Base-by-base conservation (phyloP, 768 basidiomycete genomes). In the Leccinum subtestaceum region DNA sequence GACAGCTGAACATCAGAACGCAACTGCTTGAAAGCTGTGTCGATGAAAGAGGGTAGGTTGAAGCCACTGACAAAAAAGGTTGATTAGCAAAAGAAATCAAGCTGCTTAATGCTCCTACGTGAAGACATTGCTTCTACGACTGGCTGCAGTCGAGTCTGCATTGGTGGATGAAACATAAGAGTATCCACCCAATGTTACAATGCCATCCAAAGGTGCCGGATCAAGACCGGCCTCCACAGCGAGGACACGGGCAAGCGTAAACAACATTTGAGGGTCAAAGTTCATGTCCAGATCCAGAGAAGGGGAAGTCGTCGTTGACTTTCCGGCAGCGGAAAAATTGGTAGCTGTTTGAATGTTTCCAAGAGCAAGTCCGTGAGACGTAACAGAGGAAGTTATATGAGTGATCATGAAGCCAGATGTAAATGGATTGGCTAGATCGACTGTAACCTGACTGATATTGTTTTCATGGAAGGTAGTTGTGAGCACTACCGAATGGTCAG, bases 101-200 rank as follows among this genome's bases (percentile, higher is more conserved):
- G 17, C 1, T 46, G 53, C 0, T 6, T n/a, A 21, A 55, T 19
- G 51, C n/a, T 40, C 61, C 19, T 63, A 84, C 87, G 76, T 79
- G 68, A 84, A 88, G 19, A 85, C 68, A 60, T 82, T 82, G 12
- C 67, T 75, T 52, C 83, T 74, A 40, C 75, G 76, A 56, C 50
- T 65, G 62, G 34, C 69, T 34, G 62, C 71, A n/a, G 59, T 27
- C 34, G 75, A 75, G 43, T 74, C 77, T 23, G 76, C 74, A 15
- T 60, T 64, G 23, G 69, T 74, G 10, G 67, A 53, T 29, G 62
- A 47, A 25, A 85, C 70, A 63, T 88, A 89, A 21, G 80, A 73
- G 58, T 85, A 83, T n/a, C 83, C 88, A n/a, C 88, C 88, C 5
- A 89, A 69, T 23, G 74, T 58, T 9, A 91, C 84, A 57, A 91